Base-by-base conservation (phyloP, 1,284 basidiomycete species). In the Puccinia hordei region DNA sequence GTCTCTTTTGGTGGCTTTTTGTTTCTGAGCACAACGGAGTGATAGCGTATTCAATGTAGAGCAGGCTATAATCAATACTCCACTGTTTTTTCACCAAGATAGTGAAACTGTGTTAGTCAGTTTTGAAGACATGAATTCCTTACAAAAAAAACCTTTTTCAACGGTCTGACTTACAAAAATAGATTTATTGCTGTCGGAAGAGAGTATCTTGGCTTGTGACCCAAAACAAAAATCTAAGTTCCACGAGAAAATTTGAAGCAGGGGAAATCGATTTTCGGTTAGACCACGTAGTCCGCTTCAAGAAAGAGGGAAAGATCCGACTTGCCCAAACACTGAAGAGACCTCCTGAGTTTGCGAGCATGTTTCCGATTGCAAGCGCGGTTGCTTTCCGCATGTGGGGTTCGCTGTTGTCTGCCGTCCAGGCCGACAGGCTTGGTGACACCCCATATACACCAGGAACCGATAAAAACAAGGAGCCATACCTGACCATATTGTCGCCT, bases 391-490 rank as follows among this genome's bases (percentile, higher is more conserved):
- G 72, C 53, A 30, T 35, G 44, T 73, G 33, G 24, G 72, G 72
- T 44, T 33, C 72, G 27, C 53, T 59, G 33, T 73, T 73, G 57
- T 57, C 49, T 27, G 72, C 38, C 33, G 41, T 10, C 72, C 72
- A 73, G 8, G 72, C 41, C 22, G 57, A 1, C 30, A 73, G 24
- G 19, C 24, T 41, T 35, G 57, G 72, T 22, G 15, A 9, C 6
- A 46, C 57, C 17, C 24, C 24, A 57, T 73, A 73, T 59, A 53
- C 53, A 41, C 72, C 72, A 30, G 53, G 38, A 12, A 73, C 53
- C n/a, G 72, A 73, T 41, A 73, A 22, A 22, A 73, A 73, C n/a
- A 73, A 13, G 35, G 72, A 57, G 0, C 72, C 72, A 59, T 66
- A 66, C 9, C 55, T 27, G 5, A 66, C 63, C 19, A 44, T 41